Evolutionary conservation across 495 filamentous ascomycete genomes (phyloP).

Genomic region (Aspergillus kassunensis): DNA sequence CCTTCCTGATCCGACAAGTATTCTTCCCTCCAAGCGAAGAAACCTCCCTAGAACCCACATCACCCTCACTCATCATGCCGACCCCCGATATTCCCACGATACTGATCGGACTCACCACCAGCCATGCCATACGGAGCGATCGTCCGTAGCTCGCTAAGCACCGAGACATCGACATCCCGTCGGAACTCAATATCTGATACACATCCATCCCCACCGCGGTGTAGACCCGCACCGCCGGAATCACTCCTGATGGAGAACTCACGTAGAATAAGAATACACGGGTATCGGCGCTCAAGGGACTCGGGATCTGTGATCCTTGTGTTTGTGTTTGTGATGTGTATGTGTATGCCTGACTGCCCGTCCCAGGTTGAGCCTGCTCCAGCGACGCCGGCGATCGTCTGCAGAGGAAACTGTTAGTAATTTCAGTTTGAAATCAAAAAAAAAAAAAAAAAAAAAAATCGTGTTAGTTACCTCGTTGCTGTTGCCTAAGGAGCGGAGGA

Average conservation of each 20-base stretch:
- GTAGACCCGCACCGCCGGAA: conserved; percentile 34
- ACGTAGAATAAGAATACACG: conserved; percentile 74
- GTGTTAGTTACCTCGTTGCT: conserved; percentile 74
- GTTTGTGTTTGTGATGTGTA: conserved; percentile 97
- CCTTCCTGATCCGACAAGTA: too few species aligned
- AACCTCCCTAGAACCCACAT: too few species aligned
- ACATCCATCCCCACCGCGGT: conserved; percentile 34
- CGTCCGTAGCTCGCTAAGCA: conserved; percentile 78
- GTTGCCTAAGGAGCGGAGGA: conserved; percentile 82
- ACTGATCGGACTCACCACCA: conserved; percentile 1
- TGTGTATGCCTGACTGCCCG: conserved; percentile 81
- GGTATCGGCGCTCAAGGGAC: conserved; percentile 84
- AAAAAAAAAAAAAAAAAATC: too few species aligned
- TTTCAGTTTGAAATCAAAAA: too few species aligned
- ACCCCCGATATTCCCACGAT: too few species aligned
- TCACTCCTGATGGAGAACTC: conserved; percentile 71
- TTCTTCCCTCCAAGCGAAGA: too few species aligned
- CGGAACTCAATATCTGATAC: conserved; percentile 37
- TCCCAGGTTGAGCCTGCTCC: conserved; percentile 75
- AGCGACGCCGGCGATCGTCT: conserved; percentile 82
- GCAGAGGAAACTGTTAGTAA: too few species aligned
- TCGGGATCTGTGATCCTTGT: conserved; percentile 83
- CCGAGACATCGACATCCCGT: conserved; percentile 70
- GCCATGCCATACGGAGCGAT: conserved; percentile 68
- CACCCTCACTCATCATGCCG: too few species aligned